Base-by-base conservation (phyloP, 805 yeast species). In the Candida glaebosa region DNA sequence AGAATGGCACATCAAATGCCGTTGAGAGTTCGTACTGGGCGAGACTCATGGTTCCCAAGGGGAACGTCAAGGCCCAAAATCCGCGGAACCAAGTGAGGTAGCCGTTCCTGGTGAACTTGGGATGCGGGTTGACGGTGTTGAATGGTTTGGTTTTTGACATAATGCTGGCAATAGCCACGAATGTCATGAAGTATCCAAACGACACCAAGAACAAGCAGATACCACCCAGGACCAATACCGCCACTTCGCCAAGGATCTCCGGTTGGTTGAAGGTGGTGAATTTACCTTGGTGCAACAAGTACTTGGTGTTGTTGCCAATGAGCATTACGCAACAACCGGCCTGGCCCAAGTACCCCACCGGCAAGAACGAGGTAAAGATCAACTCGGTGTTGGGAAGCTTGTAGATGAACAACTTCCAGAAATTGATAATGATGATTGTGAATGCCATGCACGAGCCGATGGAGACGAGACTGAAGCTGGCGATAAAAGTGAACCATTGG, bases 261-360 rank as follows among this genome's bases (percentile, higher is more conserved):
- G 19, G 3, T 38, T 19, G 9, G 38, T 33, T 18, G 10, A 86
- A 79, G 54, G 59, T 1, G 56, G 53, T 12, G 50, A 47, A 37
- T 45, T 51, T 39, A 57, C 58, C 37, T 34, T 40, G 28, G 58
- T 47, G 30, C 20, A 60, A 37, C 14, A 61, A 34, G 33, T 52
- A 17, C 49, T 52, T 40, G 40, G 54, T 54, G 52, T 76, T 73
- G 19, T 57, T 52, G 5, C 84, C 81, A 43, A 80, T 62, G 40
- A 77, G 60, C 50, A 81, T 61, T 14, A 84, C 71, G 1, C 84
- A 85, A 58, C 69, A 84, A 2, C 84, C 74, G 2, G 90, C 93
- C 59, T 88, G 96, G 14, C 96, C 96, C 56, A 84, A 57, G 31
- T 87, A 81, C 5, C 96, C 96, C 33, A 87, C 64, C 1, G 91